These are phyloP conservation scores for Phaffomyces opuntiae DNA, from an alignment of 805 yeast species.

Conservation along the genomic window DNA sequence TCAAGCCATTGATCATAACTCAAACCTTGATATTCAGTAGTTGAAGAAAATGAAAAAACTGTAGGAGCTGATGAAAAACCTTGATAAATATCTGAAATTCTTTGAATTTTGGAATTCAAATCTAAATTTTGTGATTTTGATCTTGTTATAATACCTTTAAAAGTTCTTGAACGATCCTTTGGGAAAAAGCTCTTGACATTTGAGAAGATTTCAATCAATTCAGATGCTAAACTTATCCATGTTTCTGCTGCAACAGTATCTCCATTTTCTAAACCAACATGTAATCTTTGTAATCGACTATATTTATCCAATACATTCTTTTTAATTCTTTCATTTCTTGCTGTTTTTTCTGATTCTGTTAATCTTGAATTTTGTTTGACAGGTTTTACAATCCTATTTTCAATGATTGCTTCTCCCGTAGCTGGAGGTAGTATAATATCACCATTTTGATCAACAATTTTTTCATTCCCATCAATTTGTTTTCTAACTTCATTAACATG, in stretches of 20 bases:
- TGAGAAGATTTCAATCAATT: slow-evolving; percentile 75
- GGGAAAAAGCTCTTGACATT: slow-evolving; percentile 75
- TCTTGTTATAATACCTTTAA: slow-evolving; percentile 59
- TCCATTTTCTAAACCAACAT: slow-evolving; percentile 38
- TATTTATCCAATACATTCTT: slow-evolving; percentile 50
- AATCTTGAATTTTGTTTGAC: slow-evolving; percentile 27
- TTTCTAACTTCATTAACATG: slow-evolving; percentile 44
- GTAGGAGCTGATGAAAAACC: slow-evolving; percentile 39
- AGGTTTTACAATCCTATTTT: slow-evolving; percentile 13
- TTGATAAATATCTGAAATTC: slow-evolving; percentile 60
- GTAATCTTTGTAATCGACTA: slow-evolving; percentile 46
- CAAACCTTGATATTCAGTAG: slow-evolving; percentile 65
- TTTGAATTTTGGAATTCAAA: slow-evolving; percentile 64
- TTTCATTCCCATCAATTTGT: slow-evolving; percentile 11
- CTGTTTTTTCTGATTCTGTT: slow-evolving; percentile 40
- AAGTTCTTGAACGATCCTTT: slow-evolving; percentile 60
- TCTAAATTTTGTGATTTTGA: slow-evolving; percentile 55
- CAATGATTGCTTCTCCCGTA: slow-evolving; percentile 15
- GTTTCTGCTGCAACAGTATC: slow-evolving; percentile 59
- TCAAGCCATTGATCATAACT: slow-evolving; percentile 79
- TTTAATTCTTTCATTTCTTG: slow-evolving; percentile 51
- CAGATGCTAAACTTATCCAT: slow-evolving; percentile 83
- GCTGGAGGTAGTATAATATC: neutral
- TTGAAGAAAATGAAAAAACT: slow-evolving; percentile 39
- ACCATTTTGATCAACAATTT: slow-evolving; percentile 19